Evolutionary conservation across 2,329 filamentous ascomycete species (phyloP).

Genomic region (Rugonectria rugulosa): DNA sequence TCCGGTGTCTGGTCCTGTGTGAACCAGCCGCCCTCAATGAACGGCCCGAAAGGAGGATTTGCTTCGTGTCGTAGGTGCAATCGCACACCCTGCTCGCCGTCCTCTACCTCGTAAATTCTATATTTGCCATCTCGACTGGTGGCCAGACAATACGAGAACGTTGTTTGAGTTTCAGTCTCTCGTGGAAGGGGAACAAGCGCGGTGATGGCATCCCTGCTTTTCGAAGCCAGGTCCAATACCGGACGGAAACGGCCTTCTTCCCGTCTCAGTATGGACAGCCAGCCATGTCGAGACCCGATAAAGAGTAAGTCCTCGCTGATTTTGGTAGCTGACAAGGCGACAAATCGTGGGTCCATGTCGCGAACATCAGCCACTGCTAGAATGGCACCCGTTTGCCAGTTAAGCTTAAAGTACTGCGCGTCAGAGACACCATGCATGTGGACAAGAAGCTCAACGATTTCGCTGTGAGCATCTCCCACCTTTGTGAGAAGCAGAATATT

Average conservation of each 20-base stretch:
- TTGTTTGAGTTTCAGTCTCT: constrained; percentile 19
- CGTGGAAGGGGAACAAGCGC: constrained; percentile 61
- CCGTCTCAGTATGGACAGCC: constrained; percentile 47
- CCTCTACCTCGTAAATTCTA: constrained; percentile 64
- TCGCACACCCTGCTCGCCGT: constrained; percentile 23
- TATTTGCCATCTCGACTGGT: constrained; percentile 81
- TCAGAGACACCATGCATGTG: constrained; percentile 55
- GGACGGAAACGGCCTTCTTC: constrained; percentile 38
- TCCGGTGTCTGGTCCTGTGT: constrained; percentile 50
- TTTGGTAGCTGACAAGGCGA: constrained; percentile 56
- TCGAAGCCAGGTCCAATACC: constrained; percentile 48
- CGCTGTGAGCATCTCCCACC: not conserved
- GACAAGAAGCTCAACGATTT: constrained; percentile 49
- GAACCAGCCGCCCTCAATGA: constrained; percentile 78
- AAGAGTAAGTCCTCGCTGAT: constrained; percentile 52
- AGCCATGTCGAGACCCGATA: constrained; percentile 63
- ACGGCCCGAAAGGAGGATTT: constrained; percentile 73
- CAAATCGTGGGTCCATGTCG: constrained; percentile 56
- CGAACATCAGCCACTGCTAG: constrained; percentile 42
- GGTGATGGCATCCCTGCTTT: constrained; percentile 72
- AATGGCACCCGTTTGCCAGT: constrained; percentile 40
- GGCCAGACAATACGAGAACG: constrained; percentile 65
- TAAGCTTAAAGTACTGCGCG: constrained; percentile 52
- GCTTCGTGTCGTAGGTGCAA: constrained; percentile 71
- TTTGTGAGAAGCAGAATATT: constrained; percentile 55